Evolutionary conservation across 2,329 filamentous ascomycete species (phyloP).

Genomic region (Amauroascus verrucosus): DNA sequence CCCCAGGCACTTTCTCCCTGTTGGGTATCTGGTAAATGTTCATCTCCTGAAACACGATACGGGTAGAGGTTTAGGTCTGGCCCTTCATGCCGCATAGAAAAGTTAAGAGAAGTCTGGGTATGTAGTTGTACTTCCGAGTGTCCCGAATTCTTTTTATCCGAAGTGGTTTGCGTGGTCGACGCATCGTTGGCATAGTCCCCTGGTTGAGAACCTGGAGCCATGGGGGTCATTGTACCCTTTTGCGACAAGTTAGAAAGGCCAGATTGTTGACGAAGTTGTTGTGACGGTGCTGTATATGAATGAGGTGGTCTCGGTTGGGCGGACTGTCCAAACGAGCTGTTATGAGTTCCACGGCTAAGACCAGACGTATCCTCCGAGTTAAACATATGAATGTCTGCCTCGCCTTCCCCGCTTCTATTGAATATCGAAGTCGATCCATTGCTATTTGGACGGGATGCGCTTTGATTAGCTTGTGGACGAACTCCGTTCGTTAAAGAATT

Average conservation of each 20-base stretch:
- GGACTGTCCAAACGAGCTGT: conserved; percentile 42
- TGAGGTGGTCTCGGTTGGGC: conserved; percentile 40
- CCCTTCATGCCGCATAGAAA: conserved; percentile 35
- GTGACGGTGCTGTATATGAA: conserved; percentile 39
- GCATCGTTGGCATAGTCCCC: conserved; percentile 70
- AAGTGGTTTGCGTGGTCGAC: conserved; percentile 74
- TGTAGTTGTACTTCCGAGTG: conserved; percentile 59
- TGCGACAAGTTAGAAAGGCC: conserved; percentile 41
- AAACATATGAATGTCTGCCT: conserved; percentile 54
- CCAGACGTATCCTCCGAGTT: conserved; percentile 38
- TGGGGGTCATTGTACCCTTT: conserved; percentile 46
- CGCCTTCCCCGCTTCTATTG: conserved; percentile 15
- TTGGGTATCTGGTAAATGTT: conserved; percentile 56
- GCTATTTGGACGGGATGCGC: conserved; percentile 41
- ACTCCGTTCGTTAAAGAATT: conserved; percentile 49
- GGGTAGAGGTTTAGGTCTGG: conserved; percentile 45
- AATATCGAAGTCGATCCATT: conserved; percentile 43
- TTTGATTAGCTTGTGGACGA: conserved; percentile 34
- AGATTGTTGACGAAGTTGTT: conserved; percentile 37
- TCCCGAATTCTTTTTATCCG: conserved; percentile 68
- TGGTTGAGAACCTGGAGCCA: conserved; percentile 48
- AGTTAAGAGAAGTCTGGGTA: conserved; percentile 47
- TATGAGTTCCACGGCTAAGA: conserved; percentile 38
- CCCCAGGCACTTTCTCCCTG: conserved; percentile 34
- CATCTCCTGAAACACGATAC: conserved; percentile 45